Percentiles rank a stretch among this genome's conserved stretches.
These are phyloP conservation scores for Colletotrichum theobromicola DNA, from an alignment of 2,329 filamentous ascomycete species.

Conservation along the genomic window DNA sequence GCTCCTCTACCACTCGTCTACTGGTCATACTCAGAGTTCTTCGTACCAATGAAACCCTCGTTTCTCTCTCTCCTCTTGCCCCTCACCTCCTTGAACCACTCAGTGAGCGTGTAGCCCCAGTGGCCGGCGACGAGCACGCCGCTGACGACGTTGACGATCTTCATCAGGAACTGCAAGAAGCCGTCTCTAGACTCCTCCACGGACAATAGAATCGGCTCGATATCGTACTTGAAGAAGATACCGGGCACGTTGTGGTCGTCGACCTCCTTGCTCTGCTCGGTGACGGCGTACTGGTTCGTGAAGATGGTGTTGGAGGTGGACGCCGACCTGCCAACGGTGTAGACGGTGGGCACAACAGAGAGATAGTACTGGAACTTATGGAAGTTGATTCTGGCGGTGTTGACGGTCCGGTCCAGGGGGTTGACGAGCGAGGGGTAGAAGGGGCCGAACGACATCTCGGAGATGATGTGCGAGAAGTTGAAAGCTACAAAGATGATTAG, in stretches of 20 bases:
- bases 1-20: constrained; percentile 8
- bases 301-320: constrained; percentile 66
- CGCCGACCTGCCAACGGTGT: constrained; percentile 65
- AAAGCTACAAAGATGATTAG: constrained; percentile 65
- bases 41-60: constrained; percentile 26
- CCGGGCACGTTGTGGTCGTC: constrained; percentile 79
- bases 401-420: constrained; percentile 90
- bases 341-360: constrained; percentile 92
- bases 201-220: constrained; percentile 89
- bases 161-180: constrained; percentile 76
- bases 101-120: constrained; percentile 86
- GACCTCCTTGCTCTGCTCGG: constrained; percentile 79
- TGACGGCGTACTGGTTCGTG: constrained; percentile 98
- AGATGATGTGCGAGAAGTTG: constrained; percentile 98
- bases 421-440: constrained; percentile 94
- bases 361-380: constrained; percentile 99
- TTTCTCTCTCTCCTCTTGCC: constrained; percentile 52
- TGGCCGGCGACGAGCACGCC: constrained; percentile 93
- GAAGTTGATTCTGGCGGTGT: constrained; percentile 77
- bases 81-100: constrained; percentile 70
- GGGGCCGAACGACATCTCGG: constrained; percentile 95
- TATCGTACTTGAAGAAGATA: constrained; percentile 98
- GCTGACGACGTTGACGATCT: constrained; percentile 87
- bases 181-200: constrained; percentile 83
- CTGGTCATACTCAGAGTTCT: constrained; percentile 18